Conservation (phyloP, 257 asterid species). For the Paraleonurus japonicus region DNA sequence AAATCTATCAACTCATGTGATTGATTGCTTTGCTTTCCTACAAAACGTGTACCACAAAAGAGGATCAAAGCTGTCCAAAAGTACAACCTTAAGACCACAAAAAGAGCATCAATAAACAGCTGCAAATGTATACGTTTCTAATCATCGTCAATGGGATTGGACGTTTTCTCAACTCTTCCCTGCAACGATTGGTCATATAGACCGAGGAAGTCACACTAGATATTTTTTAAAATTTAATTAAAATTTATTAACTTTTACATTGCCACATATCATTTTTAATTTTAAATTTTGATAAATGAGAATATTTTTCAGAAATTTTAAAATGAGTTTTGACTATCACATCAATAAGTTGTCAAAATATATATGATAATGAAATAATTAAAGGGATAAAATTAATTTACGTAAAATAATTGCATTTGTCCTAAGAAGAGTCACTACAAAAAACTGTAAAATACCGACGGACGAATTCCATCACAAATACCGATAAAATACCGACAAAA, state of each 20-base stretch:
- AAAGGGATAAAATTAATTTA: too few species aligned
- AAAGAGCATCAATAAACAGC: neutral
- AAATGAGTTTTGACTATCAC: neutral
- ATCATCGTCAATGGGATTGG: slow-evolving; percentile 35
- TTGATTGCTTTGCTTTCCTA: neutral
- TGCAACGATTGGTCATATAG: too few species aligned
- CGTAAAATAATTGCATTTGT: too few species aligned
- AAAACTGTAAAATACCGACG: too few species aligned
- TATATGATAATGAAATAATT: too few species aligned
- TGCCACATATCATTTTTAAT: too few species aligned
- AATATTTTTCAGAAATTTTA: neutral
- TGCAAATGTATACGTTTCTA: neutral
- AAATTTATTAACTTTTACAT: too few species aligned
- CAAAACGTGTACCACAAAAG: neutral
- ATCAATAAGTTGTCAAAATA: neutral
- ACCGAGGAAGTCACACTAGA: too few species aligned
- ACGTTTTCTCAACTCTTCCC: slow-evolving; percentile 56
- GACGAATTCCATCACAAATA: too few species aligned
- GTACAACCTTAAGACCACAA: slow-evolving; percentile 2
- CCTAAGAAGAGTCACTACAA: too few species aligned
- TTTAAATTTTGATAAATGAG: neutral
- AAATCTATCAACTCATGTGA: neutral
- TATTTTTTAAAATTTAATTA: too few species aligned
- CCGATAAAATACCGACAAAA: too few species aligned
- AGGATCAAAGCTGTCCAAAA: neutral